Conservation (phyloP, 1,139 yeast species). For the Ogataea hybrid region DNA sequence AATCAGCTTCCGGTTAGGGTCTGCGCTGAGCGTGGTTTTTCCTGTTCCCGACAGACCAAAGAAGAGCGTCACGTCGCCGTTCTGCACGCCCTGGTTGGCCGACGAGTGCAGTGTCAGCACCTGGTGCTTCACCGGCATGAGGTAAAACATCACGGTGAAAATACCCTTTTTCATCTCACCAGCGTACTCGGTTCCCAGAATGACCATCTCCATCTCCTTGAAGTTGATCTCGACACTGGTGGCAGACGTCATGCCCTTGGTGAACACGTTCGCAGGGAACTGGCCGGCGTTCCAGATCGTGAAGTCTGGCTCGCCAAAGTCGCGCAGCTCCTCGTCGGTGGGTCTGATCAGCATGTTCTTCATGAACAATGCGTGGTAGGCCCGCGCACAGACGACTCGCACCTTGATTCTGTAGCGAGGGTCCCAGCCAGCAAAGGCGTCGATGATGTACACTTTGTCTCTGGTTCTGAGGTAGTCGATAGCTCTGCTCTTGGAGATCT, state of each 20-base stretch:
- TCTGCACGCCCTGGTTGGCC: conserved; percentile 79
- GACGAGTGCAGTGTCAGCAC: conserved; percentile 95
- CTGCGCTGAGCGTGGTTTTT: conserved; percentile 96
- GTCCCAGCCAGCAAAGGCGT: conserved; percentile 99
- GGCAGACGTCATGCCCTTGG: conserved; percentile 96
- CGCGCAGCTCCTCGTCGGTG: conserved; percentile 79
- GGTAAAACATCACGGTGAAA: conserved; percentile 97
- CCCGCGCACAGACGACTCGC: conserved; percentile 96
- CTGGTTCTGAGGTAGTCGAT: conserved; percentile 95
- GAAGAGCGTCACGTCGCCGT: conserved; percentile 83
- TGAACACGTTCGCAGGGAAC: conserved; percentile 96
- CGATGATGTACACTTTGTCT: conserved; percentile 91
- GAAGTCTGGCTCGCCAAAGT: conserved; percentile 97
- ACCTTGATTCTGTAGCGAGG: conserved; percentile 97
- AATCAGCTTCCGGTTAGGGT: conserved; percentile 88
- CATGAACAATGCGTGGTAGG: conserved; percentile 98
- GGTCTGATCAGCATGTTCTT: conserved; percentile 98
- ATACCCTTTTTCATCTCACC: conserved; percentile 99
- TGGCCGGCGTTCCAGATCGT: conserved; percentile 99
- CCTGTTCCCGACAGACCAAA: conserved; percentile 98
- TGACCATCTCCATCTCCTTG: conserved; percentile 98
- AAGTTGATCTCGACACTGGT: conserved; percentile 96
- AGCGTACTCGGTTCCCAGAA: conserved; percentile 97
- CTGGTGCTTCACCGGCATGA: conserved; percentile 93
- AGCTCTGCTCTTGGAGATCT: conserved; percentile 94